A percentile compares a stretch with the other conserved stretches of the same genome.
Evolutionary conservation across 1,139 yeast genomes (phyloP).

Genomic region (Kluyveromyces sp.): DNA sequence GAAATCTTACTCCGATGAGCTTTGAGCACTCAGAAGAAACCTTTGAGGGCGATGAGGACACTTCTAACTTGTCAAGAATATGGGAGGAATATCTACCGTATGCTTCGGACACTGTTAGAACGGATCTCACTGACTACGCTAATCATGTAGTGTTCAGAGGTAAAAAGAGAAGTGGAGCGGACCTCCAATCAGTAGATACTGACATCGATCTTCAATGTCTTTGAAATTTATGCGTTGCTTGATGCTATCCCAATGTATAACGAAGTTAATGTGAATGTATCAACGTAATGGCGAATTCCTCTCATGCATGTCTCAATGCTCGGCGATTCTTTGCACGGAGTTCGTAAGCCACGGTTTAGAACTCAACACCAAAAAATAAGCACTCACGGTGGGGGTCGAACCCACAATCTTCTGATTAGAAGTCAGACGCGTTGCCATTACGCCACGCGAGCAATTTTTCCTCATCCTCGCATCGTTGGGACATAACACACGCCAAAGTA

Average conservation of each 20-base stretch:
- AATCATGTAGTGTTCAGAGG: neutral
- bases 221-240: neutral
- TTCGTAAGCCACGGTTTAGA: too few species aligned
- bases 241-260: too few species aligned
- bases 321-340: too few species aligned
- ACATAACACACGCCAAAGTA: too few species aligned
- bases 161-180: neutral
- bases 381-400: constrained; percentile 55
- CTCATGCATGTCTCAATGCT: too few species aligned
- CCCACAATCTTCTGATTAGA: constrained; percentile 54
- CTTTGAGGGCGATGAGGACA: constrained; percentile 7
- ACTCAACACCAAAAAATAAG: too few species aligned
- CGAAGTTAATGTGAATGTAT: too few species aligned
- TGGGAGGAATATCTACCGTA: constrained; percentile 18
- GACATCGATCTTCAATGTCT: neutral
- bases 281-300: too few species aligned
- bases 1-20: constrained; percentile 14
- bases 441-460: constrained; percentile 48
- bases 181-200: neutral
- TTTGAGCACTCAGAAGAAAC: constrained; percentile 9
- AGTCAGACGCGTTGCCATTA: constrained; percentile 58
- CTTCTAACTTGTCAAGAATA: constrained; percentile 9
- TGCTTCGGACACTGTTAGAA: constrained; percentile 19
- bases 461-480: too few species aligned
- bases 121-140: constrained; percentile 12